Conservation (phyloP, 352 stramenopile species). For the Phytophthora pluvialis region DNA sequence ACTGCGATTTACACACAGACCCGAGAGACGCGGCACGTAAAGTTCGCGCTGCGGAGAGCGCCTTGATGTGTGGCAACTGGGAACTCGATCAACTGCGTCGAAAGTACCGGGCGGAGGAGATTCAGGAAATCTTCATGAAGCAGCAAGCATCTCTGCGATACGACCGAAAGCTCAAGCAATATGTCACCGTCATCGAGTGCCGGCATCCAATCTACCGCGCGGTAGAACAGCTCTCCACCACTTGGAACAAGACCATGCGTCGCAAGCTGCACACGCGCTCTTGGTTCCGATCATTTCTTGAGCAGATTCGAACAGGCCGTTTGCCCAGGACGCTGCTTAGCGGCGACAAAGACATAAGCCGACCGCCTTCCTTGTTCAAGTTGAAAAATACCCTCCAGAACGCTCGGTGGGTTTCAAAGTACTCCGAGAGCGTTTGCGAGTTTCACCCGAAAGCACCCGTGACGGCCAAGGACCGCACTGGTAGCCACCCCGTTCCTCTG, state of each 20-base stretch:
- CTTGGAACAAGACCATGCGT: slow-evolving; percentile 90
- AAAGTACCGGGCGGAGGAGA: slow-evolving; percentile 90
- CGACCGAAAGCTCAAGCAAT: slow-evolving; percentile 86
- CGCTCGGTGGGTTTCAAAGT: slow-evolving; percentile 65
- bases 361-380: slow-evolving; percentile 67
- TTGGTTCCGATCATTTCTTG: slow-evolving; percentile 92
- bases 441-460: slow-evolving; percentile 81
- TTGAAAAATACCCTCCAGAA: slow-evolving; percentile 88
- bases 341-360: slow-evolving; percentile 33
- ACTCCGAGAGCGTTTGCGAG: slow-evolving; percentile 61
- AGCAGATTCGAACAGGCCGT: slow-evolving; percentile 76
- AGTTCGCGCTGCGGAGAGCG: slow-evolving; percentile 66
- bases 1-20: slow-evolving; percentile 73
- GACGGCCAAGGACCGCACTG: slow-evolving; percentile 76
- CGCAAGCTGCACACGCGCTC: slow-evolving; percentile 83
- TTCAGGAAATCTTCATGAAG: slow-evolving; percentile 94
- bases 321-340: slow-evolving; percentile 45
- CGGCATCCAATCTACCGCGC: slow-evolving; percentile 93
- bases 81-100: slow-evolving; percentile 87
- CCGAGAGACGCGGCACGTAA: slow-evolving; percentile 52
- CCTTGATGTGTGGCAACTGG: slow-evolving; percentile 94
- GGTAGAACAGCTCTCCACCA: slow-evolving; percentile 49
- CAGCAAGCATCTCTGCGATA: slow-evolving; percentile 89
- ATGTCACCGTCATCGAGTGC: slow-evolving; percentile 90
- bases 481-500: slow-evolving; percentile 27